Conservation (phyloP, 2,329 filamentous ascomycete genomes). For the Arthrobotrys megalospora region DNA sequence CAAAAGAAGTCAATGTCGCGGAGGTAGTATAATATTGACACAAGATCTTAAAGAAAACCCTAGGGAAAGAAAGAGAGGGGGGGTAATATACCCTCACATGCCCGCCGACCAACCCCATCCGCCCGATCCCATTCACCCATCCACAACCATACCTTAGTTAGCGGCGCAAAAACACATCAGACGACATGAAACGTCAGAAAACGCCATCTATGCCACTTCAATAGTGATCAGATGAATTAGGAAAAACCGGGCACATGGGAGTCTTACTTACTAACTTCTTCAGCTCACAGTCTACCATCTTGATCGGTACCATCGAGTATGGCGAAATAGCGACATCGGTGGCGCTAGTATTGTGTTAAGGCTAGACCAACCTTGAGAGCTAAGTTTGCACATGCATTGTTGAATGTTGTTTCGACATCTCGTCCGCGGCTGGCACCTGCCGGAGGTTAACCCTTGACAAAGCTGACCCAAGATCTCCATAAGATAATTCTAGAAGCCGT, state of each 20-base stretch:
- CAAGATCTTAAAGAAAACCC: too few relatives aligned
- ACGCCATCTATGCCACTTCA: not conserved
- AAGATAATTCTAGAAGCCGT: not conserved
- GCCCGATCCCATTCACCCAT: not conserved
- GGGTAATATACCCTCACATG: constrained; percentile 9
- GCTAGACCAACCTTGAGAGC: not conserved
- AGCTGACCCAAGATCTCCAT: not conserved
- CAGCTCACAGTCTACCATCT: not conserved
- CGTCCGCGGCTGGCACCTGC: not conserved
- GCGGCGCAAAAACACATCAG: constrained; percentile 13
- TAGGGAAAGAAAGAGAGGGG: not conserved
- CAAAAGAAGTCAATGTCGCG: not conserved
- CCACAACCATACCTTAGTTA: not conserved
- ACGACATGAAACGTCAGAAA: constrained; percentile 16
- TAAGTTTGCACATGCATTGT: not conserved
- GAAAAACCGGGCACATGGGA: constrained; percentile 12
- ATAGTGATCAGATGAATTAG: constrained; percentile 5
- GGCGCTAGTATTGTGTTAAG: not conserved
- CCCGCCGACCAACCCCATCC: constrained; percentile 9
- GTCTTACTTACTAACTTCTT: not conserved
- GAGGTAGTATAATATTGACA: not conserved
- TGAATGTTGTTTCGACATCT: too few relatives aligned
- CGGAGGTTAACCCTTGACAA: not conserved
- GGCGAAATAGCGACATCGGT: constrained; percentile 14
- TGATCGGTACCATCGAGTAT: not conserved